A percentile compares a stretch with the other conserved stretches of the same genome.
These are phyloP conservation scores for Phytopythium oedochilum DNA, from an alignment of 352 stramenopile species.

Conservation along the genomic window DNA sequence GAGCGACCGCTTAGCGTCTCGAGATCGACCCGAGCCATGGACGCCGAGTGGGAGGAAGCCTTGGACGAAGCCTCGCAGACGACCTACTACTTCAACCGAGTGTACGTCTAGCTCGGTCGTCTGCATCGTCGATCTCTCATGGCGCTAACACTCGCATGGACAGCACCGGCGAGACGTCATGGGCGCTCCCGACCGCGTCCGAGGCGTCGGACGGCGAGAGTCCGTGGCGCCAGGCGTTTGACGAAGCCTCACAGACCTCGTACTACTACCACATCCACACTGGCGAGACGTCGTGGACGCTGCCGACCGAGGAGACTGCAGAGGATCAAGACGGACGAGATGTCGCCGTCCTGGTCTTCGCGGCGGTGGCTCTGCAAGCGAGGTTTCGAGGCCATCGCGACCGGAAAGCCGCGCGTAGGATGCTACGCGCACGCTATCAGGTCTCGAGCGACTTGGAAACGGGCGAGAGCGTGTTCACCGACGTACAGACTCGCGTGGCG, in stretches of 20 bases:
- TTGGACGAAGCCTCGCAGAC: conserved; percentile 31
- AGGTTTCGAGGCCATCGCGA: conserved; percentile 30
- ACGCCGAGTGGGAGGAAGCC: conserved; percentile 43
- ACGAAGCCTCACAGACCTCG: conserved; percentile 54
- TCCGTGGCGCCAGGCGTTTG: conserved; percentile 58
- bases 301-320: conserved; percentile 14
- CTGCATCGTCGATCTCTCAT: neutral
- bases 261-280: conserved; percentile 75
- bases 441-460: conserved; percentile 28
- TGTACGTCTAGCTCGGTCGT: conserved; percentile 15
- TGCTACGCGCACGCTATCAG: conserved; percentile 34
- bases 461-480: conserved; percentile 39
- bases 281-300: conserved; percentile 65
- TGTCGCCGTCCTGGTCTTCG: conserved; percentile 38
- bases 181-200: conserved; percentile 24
- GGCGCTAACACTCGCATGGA: neutral
- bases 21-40: conserved; percentile 4
- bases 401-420: conserved; percentile 19
- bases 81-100: conserved; percentile 54
- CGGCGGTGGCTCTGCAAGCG: conserved; percentile 43
- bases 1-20: neutral
- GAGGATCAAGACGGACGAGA: conserved; percentile 20
- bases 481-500: conserved; percentile 27
- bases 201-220: conserved; percentile 4
- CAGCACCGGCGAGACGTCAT: conserved; percentile 60